Base-by-base conservation (phyloP, 2,329 filamentous ascomycete species). In the Tricladium varicosporioides region DNA sequence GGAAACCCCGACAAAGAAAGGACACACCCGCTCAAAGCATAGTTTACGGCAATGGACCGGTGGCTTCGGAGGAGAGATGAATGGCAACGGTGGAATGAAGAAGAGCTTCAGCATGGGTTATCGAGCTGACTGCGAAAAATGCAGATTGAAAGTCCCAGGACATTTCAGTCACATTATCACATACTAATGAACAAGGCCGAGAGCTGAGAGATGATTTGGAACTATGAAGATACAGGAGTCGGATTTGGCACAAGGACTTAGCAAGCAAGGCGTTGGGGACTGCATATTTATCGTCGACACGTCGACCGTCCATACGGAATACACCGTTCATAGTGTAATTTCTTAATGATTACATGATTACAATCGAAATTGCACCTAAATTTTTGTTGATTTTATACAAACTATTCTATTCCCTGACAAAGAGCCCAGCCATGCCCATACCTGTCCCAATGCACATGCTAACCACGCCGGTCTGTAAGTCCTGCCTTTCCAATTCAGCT, bases 361-460 rank as follows among this genome's bases (percentile, higher is more conserved):
- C 7, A 27, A 27, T 3, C 22, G 7, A 27, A 27, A 27, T 27
- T 7, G 4, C 4, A 27, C 22, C 7, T 3, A 27, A 27, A 27
- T 27, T 46, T 46, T 22, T 36, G 2, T 31, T 18, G 44, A 46
- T 48, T 53, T 44, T 47, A 40, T 54, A 51, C 32, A 51, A 44
- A 33, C n/a, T 22, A 48, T 4, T 22, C 64, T 78, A 87, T 72
- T 88, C 85, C 64, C 82, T 75, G 51, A 87, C 83, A 73, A 88
- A 86, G 72, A 87, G 71, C 22, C 82, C 83, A 2, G 85, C 85
- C 82, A 89, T 88, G 14, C 87, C 87, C 86, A 90, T 90, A n/a
- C 87, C 87, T 0, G 88, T 91, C 14, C 88, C 88, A 58, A 92
- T 84, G 72, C 92, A 97, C 90, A 97, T 96, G 68, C 88, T 94